These are phyloP conservation scores for Phaeosphaeriaceae sp. DNA, from an alignment of 2,329 filamentous ascomycete species.

Conservation along the genomic window DNA sequence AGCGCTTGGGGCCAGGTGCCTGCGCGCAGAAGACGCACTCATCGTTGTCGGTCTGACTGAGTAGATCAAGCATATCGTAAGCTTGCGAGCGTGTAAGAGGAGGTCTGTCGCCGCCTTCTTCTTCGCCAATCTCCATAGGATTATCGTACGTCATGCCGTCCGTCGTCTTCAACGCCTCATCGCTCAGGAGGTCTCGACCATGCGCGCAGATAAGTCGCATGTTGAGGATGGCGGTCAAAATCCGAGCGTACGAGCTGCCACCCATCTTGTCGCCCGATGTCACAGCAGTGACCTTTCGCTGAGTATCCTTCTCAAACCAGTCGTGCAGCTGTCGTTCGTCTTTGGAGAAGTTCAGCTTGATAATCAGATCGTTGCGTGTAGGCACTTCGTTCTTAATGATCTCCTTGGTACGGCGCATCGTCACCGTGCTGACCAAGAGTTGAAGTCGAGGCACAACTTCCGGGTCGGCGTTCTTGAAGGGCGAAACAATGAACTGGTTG, in stretches of 20 bases:
- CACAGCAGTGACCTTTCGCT: conserved; percentile 79
- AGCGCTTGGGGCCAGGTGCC: conserved; percentile 63
- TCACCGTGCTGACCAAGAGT: conserved; percentile 92
- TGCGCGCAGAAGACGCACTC: conserved; percentile 65
- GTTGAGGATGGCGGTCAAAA: conserved; percentile 88
- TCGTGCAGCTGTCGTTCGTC: conserved; percentile 82
- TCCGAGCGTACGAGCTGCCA: conserved; percentile 90
- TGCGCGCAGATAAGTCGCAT: conserved; percentile 91
- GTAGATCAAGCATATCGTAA: conserved; percentile 83
- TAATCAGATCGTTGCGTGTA: conserved; percentile 72
- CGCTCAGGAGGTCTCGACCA: conserved; percentile 86
- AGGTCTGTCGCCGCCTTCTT: conserved; percentile 63
- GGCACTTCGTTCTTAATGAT: conserved; percentile 71
- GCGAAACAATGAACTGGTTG: conserved; percentile 77
- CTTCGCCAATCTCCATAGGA: conserved; percentile 87
- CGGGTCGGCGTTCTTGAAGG: conserved; percentile 86
- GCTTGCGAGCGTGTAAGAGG: conserved; percentile 73
- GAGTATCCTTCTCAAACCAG: conserved; percentile 81
- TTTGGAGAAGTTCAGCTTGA: conserved; percentile 76
- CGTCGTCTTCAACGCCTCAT: conserved; percentile 80
- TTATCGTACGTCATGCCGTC: conserved; percentile 83
- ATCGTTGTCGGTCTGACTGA: conserved; percentile 82
- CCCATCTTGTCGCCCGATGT: conserved; percentile 70
- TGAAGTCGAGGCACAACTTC: conserved; percentile 85
- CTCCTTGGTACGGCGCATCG: conserved; percentile 88